phyloP scores from a whole-genome alignment of 352 stramenopile species.

The Blastocystis sp. region DNA sequence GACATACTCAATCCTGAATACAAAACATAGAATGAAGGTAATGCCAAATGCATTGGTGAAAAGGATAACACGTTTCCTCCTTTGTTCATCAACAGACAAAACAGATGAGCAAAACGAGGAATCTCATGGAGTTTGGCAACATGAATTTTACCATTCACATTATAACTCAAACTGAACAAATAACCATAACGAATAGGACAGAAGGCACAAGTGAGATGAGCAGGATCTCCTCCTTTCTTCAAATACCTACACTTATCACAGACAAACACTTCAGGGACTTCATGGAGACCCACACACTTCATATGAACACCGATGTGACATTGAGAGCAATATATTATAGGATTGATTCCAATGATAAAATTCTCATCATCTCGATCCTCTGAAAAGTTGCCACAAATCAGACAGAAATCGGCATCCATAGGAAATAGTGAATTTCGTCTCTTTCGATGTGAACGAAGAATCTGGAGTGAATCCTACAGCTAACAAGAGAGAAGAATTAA shows the following conservation, averaged over 20 bases:
- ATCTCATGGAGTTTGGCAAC: neutral
- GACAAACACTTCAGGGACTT: neutral
- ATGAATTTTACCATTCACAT: neutral
- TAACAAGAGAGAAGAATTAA: neutral
- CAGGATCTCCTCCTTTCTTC: constrained; percentile 22
- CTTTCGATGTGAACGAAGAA: neutral
- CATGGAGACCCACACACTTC: constrained; percentile 43
- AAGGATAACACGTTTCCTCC: neutral
- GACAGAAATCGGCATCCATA: constrained; percentile 19
- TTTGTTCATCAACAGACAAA: neutral
- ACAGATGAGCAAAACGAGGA: neutral
- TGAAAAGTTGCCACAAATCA: constrained; percentile 50
- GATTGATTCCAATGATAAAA: constrained; percentile 55
- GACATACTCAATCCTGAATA: neutral
- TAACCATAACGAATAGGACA: constrained; percentile 45
- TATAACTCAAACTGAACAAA: neutral
- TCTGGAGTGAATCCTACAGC: neutral
- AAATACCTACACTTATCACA: constrained; percentile 56
- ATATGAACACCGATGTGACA: constrained; percentile 48
- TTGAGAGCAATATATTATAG: constrained; percentile 48
- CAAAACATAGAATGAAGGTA: neutral
- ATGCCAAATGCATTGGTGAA: neutral
- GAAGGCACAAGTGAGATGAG: constrained; percentile 9
- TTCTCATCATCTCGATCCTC: constrained; percentile 52
- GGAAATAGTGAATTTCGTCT: neutral